Evolutionary conservation across 208 protist genomes (phyloP), one percentile per base, ranked within the genome.

Genomic region (Crithidia mellificae): DNA sequence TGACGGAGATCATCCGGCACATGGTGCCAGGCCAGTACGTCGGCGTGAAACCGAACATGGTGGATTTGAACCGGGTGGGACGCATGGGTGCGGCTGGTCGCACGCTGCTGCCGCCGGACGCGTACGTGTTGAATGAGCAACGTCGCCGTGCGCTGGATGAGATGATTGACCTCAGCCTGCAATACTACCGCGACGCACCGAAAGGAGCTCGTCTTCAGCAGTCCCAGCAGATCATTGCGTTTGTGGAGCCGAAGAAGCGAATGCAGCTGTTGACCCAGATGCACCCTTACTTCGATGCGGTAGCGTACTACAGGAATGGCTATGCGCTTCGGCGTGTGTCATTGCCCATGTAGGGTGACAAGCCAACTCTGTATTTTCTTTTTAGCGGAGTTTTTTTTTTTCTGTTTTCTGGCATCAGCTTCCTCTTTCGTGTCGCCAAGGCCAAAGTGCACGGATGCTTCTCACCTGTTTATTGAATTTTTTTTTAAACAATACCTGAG

Each of bases 151-250:
- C 27, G 2, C 44, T 50, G 56, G 39, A 50, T 0, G 56, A 62
- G 14, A 62, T 50, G 56, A 50, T 50, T 50, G 38, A 62, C 39
- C 36, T 62, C 7, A 50, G 56, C 20, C 9, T 62, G 56, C 25
- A 47, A 17, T 50, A 62, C 56, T 47, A 62, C 22, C 56, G 36
- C 17, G 27, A 36, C 14, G 15, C 6, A 11, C 0, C 36, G 5
- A 1, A 32, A 8, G 56, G 29, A 2, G 24, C 41, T 15, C 39
- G 22, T 24, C 38, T 29, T 24, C 15, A 36, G 39, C 41, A 62
- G 1, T 24, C 56, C 12, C 5, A 11, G 22, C 11, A 32, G 36
- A 47, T 62, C 39, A 50, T 62, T 12, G 56, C 36, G 6, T 50
- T 62, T 50, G 41, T 62, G 41, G 25, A 34, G 14, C 1, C 39